Evolutionary conservation across 2,329 filamentous ascomycete genomes (phyloP).

Genomic region (Lasiodiplodia theobromae): DNA sequence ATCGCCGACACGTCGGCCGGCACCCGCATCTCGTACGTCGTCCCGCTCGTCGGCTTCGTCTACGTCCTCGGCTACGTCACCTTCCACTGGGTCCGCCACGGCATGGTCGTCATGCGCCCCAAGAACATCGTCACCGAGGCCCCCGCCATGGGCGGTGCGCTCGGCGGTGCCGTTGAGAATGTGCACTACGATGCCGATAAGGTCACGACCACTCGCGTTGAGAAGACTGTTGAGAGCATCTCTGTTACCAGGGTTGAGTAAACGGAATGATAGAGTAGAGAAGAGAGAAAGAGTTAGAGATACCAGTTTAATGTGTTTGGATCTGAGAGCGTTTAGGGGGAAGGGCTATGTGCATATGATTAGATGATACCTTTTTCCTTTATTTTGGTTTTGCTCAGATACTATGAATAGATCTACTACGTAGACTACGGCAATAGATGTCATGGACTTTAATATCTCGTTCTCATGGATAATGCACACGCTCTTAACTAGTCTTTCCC

Average conservation of each 20-base stretch:
- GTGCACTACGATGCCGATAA: constrained; percentile 28
- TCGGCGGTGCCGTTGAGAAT: constrained; percentile 23
- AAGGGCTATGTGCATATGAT: constrained; percentile 4
- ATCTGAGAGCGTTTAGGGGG: background rate
- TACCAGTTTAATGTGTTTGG: background rate
- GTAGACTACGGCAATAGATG: constrained; percentile 14
- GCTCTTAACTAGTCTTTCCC: background rate
- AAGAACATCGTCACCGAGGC: constrained; percentile 38
- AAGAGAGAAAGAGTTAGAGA: background rate
- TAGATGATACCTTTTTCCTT: constrained; percentile 15
- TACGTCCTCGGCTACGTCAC: constrained; percentile 46
- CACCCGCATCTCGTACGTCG: constrained; percentile 54
- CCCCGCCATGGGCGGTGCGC: constrained; percentile 33
- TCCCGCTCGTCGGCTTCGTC: constrained; percentile 53
- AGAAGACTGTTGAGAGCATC: constrained; percentile 12
- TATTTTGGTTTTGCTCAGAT: background rate
- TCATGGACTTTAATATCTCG: background rate
- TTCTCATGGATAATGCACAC: background rate
- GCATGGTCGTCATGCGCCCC: constrained; percentile 41
- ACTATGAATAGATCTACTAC: background rate
- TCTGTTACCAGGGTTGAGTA: constrained; percentile 1
- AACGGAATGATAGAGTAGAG: background rate
- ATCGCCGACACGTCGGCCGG: constrained; percentile 47
- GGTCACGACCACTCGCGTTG: background rate
- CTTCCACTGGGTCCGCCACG: constrained; percentile 44